A percentile compares a stretch with the other conserved stretches of the same genome.
phyloP scores from a whole-genome alignment of 805 yeast species.

The Saccharomycopsis fermentans region DNA sequence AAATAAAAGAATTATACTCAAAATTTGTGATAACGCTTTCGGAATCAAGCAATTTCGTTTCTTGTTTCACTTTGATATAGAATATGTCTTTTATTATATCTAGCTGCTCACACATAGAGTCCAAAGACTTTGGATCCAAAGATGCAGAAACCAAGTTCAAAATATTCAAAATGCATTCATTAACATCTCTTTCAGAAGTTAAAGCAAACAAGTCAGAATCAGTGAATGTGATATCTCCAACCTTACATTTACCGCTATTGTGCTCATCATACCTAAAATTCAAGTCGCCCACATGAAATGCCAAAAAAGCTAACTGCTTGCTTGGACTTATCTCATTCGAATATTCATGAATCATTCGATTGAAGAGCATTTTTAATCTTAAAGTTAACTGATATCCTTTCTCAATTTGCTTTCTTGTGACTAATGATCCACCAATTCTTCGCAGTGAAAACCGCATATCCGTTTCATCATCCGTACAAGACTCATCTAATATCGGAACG shows the following conservation, averaged over 20 bases:
- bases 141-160: conserved; percentile 86
- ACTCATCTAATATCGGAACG: conserved; percentile 8
- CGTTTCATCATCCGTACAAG: background rate
- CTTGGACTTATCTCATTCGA: conserved; percentile 67
- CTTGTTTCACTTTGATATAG: conserved; percentile 75
- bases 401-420: conserved; percentile 66
- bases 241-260: background rate
- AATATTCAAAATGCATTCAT: conserved; percentile 94
- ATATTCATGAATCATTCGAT: conserved; percentile 54
- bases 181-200: conserved; percentile 77
- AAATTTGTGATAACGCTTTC: conserved; percentile 36
- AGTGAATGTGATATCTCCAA: background rate
- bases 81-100: conserved; percentile 75
- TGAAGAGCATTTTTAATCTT: conserved; percentile 59
- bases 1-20: conserved; percentile 59
- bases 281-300: conserved; percentile 34
- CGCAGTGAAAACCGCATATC: conserved; percentile 29
- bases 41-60: conserved; percentile 19
- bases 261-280: background rate
- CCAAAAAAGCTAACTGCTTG: conserved; percentile 77
- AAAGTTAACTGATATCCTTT: conserved; percentile 76
- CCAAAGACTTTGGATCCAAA: conserved; percentile 48
- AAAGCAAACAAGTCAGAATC: background rate
- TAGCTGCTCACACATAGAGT: conserved; percentile 64
- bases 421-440: conserved; percentile 80